A percentile compares a stretch with the other conserved stretches of the same genome.
Evolutionary conservation across 2,329 filamentous ascomycete genomes (phyloP).

Genomic region (Xylariaceae sp.): DNA sequence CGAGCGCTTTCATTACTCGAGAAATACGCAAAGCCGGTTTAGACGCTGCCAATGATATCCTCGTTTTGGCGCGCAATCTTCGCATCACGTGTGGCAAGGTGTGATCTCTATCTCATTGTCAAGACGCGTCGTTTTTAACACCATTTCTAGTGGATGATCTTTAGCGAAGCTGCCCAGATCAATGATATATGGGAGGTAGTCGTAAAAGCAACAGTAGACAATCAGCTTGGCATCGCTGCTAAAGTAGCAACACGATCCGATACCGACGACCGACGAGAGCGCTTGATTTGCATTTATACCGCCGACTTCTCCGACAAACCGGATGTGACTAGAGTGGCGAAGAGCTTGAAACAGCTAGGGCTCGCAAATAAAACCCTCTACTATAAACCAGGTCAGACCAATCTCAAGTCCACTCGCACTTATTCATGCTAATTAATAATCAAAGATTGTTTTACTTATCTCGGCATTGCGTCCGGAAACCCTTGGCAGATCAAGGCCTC

Average conservation of each 20-base stretch:
- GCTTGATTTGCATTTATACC: constrained; percentile 76
- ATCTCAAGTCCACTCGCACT: background rate
- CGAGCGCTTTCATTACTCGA: constrained; percentile 36
- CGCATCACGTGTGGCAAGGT: constrained; percentile 65
- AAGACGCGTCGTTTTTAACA: constrained; percentile 6
- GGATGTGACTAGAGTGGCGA: constrained; percentile 67
- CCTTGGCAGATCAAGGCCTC: constrained; percentile 59
- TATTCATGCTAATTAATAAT: constrained; percentile 4
- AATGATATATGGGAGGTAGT: constrained; percentile 63
- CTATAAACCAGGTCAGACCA: constrained; percentile 67
- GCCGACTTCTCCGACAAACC: constrained; percentile 64
- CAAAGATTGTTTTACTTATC: constrained; percentile 63
- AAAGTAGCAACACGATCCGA: constrained; percentile 64
- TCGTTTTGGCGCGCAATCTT: constrained; percentile 55
- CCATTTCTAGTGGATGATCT: constrained; percentile 64
- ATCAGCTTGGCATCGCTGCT: constrained; percentile 66
- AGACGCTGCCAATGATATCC: constrained; percentile 51
- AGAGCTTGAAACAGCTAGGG: constrained; percentile 57
- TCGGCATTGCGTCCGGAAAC: constrained; percentile 59
- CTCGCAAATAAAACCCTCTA: constrained; percentile 59
- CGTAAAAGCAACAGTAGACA: constrained; percentile 62
- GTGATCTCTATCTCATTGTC: constrained; percentile 14
- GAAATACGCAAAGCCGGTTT: constrained; percentile 49
- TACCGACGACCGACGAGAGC: constrained; percentile 38
- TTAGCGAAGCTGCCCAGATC: constrained; percentile 51